A percentile compares a stretch with the other conserved stretches of the same genome.
phyloP scores from a whole-genome alignment of 345 rosid genomes.

The Rhodamnia rubescens region DNA sequence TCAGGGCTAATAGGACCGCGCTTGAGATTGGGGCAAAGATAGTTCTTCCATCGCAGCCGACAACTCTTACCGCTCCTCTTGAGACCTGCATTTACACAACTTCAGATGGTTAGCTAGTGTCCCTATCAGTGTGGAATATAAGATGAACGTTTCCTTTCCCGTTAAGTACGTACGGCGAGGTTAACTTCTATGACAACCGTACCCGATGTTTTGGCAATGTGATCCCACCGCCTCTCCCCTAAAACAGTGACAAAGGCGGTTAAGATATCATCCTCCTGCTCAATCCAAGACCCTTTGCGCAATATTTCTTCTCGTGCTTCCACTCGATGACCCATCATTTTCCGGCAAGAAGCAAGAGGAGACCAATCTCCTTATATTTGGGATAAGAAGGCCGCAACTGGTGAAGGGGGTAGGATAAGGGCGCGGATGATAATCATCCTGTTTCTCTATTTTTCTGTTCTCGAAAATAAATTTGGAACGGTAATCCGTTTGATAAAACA shows the following conservation, averaged over 20 bases:
- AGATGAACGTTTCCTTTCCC: neutral
- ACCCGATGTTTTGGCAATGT: conserved; percentile 46
- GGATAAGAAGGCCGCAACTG: neutral
- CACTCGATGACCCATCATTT: neutral
- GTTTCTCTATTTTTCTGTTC: too few species aligned
- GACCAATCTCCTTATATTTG: neutral
- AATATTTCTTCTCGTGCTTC: conserved; percentile 19
- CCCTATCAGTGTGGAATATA: neutral
- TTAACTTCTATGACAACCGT: neutral
- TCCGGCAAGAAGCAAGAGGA: neutral
- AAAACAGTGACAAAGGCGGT: conserved; percentile 29
- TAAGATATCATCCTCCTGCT: conserved; percentile 47
- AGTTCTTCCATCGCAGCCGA: conserved; percentile 67
- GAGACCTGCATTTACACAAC: conserved; percentile 23
- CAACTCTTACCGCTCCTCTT: conserved; percentile 75
- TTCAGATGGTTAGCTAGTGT: neutral
- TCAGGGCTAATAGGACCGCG: conserved; percentile 41
- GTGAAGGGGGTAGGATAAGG: neutral
- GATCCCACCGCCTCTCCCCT: conserved; percentile 67
- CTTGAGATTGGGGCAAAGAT: conserved; percentile 48
- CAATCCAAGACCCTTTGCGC: conserved; percentile 54
- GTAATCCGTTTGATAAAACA: too few species aligned
- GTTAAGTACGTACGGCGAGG: neutral
- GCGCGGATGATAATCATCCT: too few species aligned
- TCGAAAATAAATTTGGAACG: too few species aligned